Percentiles rank a stretch among this genome's conserved stretches.
Conservation (phyloP, 176 grass and related monocot species). For the Oryza glaberrima region DNA sequence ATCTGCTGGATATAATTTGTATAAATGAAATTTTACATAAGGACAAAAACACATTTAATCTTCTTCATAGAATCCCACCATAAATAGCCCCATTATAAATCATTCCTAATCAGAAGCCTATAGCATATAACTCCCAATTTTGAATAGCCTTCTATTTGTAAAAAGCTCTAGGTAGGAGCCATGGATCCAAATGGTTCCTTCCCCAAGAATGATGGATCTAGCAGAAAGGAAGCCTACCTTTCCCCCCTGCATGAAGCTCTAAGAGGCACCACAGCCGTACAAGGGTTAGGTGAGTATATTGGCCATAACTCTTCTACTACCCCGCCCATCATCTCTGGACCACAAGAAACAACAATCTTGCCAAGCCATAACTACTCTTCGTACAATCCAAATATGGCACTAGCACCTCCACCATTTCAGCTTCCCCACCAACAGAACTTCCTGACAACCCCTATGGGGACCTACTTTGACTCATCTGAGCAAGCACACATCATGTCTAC, state of each 20-base stretch:
- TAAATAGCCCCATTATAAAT: too few relatives aligned
- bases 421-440: not conserved
- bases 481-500: not conserved
- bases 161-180: too few relatives aligned
- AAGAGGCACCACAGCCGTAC: not conserved
- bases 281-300: not conserved
- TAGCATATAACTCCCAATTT: not conserved
- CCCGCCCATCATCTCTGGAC: not conserved
- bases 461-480: not conserved
- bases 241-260: not conserved
- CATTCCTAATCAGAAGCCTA: not conserved
- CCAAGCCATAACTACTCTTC: not conserved
- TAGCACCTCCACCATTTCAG: not conserved
- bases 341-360: not conserved
- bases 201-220: not conserved
- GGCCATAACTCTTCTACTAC: not conserved
- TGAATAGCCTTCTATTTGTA: not conserved
- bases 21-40: not conserved
- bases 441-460: not conserved
- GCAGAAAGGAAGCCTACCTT: not conserved
- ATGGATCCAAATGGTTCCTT: slow-evolving; percentile 1
- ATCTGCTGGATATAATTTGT: not conserved
- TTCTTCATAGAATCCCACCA: not conserved
- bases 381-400: not conserved
- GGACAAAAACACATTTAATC: not conserved